Percentiles rank a stretch among this genome's conserved stretches.
Conservation (phyloP, 2,329 filamentous ascomycete genomes). For the Uncinocarpus reesii region DNA sequence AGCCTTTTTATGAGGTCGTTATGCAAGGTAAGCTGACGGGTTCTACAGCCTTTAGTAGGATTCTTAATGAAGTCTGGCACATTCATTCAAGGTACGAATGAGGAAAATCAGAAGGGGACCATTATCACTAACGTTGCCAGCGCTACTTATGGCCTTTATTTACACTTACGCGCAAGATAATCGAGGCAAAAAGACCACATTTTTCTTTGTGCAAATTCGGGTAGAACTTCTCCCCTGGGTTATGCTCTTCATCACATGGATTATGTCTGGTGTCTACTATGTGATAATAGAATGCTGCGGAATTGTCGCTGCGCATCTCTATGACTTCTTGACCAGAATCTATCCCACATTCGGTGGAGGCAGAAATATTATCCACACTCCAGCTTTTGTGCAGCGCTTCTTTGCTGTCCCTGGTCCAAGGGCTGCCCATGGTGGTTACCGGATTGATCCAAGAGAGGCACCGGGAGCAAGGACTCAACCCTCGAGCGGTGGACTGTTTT, state of each 20-base stretch:
- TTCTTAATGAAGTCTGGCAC: constrained; percentile 25
- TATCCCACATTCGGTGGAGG: constrained; percentile 87
- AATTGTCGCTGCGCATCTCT: constrained; percentile 77
- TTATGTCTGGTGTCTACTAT: constrained; percentile 51
- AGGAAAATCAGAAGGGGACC: constrained; percentile 3
- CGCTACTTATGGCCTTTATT: constrained; percentile 65
- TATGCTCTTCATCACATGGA: constrained; percentile 63
- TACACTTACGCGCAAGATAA: constrained; percentile 85
- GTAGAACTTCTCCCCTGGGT: constrained; percentile 71
- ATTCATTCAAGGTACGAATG: constrained; percentile 32
- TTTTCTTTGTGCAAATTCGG: constrained; percentile 75
- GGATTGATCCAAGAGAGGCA: constrained; percentile 55
- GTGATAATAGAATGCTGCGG: constrained; percentile 61
- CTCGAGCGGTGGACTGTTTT: constrained; percentile 25
- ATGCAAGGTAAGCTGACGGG: constrained; percentile 22
- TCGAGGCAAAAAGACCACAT: constrained; percentile 61
- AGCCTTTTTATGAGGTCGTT: not conserved
- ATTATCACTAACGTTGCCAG: constrained; percentile 42
- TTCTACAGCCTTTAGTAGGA: constrained; percentile 35
- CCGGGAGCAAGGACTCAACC: not conserved
- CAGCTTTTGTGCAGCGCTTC: constrained; percentile 57
- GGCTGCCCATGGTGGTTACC: constrained; percentile 37
- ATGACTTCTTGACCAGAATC: constrained; percentile 77
- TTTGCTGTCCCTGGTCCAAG: constrained; percentile 35
- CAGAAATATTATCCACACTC: constrained; percentile 63